These are phyloP conservation scores for Epicoccum nigrum DNA, from an alignment of 2,329 filamentous ascomycete species.

Conservation along the genomic window DNA sequence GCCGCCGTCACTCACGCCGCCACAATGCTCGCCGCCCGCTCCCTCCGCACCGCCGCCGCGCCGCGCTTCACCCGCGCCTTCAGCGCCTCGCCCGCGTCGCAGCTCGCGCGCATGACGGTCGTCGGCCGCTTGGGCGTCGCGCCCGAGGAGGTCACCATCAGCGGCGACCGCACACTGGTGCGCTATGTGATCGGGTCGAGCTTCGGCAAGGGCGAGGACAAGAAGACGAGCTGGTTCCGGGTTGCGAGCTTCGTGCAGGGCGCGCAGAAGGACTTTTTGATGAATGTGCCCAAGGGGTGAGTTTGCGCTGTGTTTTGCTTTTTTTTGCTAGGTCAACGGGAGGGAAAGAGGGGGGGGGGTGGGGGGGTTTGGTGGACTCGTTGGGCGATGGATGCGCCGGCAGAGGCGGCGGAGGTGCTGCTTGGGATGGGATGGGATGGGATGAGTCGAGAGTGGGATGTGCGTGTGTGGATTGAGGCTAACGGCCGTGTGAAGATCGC, in stretches of 20 bases:
- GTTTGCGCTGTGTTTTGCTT: background rate
- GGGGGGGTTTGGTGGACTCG: too few species aligned
- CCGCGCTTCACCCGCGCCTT: conserved; percentile 50
- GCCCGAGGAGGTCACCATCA: conserved; percentile 77
- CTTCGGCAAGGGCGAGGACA: conserved; percentile 69
- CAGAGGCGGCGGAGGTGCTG: too few species aligned
- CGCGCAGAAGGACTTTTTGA: conserved; percentile 71
- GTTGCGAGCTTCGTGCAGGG: conserved; percentile 77
- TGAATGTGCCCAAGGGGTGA: conserved; percentile 82
- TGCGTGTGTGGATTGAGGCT: too few species aligned
- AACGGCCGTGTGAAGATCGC: conserved; percentile 60
- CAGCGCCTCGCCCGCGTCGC: conserved; percentile 61
- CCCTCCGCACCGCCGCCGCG: conserved; percentile 59
- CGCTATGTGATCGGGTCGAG: conserved; percentile 77
- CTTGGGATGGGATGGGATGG: too few species aligned
- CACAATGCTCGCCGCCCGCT: conserved; percentile 34
- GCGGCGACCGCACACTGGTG: conserved; percentile 77
- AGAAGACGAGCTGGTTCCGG: conserved; percentile 83
- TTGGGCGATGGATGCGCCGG: too few species aligned
- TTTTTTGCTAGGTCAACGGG: background rate
- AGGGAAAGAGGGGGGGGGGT: background rate
- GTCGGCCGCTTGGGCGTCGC: conserved; percentile 81
- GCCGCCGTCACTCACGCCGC: background rate
- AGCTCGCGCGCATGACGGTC: conserved; percentile 80
- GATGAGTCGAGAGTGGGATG: background rate